These are phyloP conservation scores for Marsdenia floribunda DNA, from an alignment of 257 asterid genomes.

Conservation along the genomic window DNA sequence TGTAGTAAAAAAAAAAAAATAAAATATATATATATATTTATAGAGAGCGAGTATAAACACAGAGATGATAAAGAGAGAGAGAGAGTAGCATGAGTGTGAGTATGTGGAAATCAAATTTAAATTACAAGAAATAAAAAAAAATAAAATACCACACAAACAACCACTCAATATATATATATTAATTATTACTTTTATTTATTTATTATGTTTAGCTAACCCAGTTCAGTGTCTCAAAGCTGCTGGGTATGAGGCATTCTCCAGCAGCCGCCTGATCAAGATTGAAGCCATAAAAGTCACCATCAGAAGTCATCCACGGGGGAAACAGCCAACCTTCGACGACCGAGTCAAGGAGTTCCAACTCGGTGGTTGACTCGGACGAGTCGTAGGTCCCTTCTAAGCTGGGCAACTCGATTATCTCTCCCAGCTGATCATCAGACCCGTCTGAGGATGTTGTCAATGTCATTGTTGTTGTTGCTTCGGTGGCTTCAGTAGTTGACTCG, in stretches of 20 bases:
- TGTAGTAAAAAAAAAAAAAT: background rate
- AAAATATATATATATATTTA: no score
- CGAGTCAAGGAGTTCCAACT: conserved; percentile 48
- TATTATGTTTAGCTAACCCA: conserved; percentile 20
- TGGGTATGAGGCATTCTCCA: conserved; percentile 32
- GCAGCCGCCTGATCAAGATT: conserved; percentile 31
- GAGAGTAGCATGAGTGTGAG: background rate
- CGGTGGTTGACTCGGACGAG: conserved; percentile 30
- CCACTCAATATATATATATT: background rate
- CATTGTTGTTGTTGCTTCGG: background rate
- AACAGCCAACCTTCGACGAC: conserved; percentile 54
- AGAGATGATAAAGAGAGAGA: background rate
- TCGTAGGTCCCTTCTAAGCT: conserved; percentile 55
- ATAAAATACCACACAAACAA: background rate
- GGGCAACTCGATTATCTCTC: conserved; percentile 75
- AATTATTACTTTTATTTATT: background rate
- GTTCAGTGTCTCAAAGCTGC: conserved; percentile 33
- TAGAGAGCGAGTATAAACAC: background rate
- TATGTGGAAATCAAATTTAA: conserved; percentile 5
- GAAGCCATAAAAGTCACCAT: conserved; percentile 36
- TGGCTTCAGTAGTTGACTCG: background rate
- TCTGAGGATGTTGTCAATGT: conserved; percentile 31
- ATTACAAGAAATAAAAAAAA: background rate
- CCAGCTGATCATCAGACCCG: conserved; percentile 33
- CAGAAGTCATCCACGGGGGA: conserved; percentile 56